These are phyloP conservation scores for Clarireedia hainanense DNA, from an alignment of 2,329 filamentous ascomycete species.

Conservation along the genomic window DNA sequence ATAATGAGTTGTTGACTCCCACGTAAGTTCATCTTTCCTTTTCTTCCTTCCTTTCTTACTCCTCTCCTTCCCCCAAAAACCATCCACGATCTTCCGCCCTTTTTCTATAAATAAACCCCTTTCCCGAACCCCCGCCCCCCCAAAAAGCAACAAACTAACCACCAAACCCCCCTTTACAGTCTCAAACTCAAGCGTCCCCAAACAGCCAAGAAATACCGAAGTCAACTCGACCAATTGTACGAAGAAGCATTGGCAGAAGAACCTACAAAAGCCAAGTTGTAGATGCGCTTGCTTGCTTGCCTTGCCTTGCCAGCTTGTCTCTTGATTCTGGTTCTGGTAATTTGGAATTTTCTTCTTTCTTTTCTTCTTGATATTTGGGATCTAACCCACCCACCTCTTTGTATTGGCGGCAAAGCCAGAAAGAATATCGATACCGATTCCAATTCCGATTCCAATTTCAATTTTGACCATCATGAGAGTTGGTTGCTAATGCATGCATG, in stretches of 20 bases:
- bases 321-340: too few species aligned
- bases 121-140: not conserved
- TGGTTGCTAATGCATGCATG: not conserved
- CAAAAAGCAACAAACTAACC: slow-evolving; percentile 15
- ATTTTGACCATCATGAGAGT: too few species aligned
- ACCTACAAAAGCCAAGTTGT: slow-evolving; percentile 35
- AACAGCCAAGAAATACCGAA: slow-evolving; percentile 44
- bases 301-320: not conserved
- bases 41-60: not conserved
- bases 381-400: too few species aligned
- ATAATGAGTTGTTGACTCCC: slow-evolving; percentile 82
- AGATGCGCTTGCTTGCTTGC: slow-evolving; percentile 18
- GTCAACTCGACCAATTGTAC: slow-evolving; percentile 28
- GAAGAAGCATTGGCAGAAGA: slow-evolving; percentile 28
- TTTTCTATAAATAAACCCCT: not conserved
- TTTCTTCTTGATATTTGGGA: too few species aligned
- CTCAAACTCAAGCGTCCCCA: slow-evolving; percentile 67
- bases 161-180: slow-evolving; percentile 31
- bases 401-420: too few species aligned
- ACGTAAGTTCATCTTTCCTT: slow-evolving; percentile 52
- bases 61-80: not conserved
- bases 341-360: too few species aligned
- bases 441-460: too few species aligned
- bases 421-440: too few species aligned
- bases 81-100: not conserved